Conservation (phyloP, 306 rosid genomes). For the Fragaria ananassa region DNA sequence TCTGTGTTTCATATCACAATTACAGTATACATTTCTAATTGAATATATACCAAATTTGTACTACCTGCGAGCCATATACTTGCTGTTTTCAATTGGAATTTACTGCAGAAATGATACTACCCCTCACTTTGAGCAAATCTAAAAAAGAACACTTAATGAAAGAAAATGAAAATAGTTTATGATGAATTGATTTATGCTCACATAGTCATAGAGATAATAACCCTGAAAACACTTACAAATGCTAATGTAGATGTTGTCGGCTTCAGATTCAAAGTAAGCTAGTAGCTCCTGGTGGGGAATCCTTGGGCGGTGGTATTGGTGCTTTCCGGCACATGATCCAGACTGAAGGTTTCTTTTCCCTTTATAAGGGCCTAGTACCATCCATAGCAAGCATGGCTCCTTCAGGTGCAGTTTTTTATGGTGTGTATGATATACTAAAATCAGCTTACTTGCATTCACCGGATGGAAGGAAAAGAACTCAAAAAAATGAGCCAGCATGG, state of each 20-base stretch:
- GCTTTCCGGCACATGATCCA: constrained; percentile 80
- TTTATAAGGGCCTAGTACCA: constrained; percentile 91
- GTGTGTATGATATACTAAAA: constrained; percentile 86
- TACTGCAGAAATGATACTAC: not conserved
- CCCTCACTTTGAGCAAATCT: constrained; percentile 3
- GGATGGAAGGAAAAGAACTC: constrained; percentile 74
- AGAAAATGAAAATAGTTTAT: not conserved
- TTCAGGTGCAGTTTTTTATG: constrained; percentile 90
- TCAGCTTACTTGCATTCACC: constrained; percentile 83
- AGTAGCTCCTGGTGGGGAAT: constrained; percentile 97
- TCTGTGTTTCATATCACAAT: not conserved
- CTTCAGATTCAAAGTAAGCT: constrained; percentile 84
- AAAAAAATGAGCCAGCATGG: constrained; percentile 60
- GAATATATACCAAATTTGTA: not conserved
- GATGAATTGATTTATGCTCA: constrained; percentile 2
- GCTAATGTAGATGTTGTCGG: constrained; percentile 8
- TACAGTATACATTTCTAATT: not conserved
- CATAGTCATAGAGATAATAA: not conserved
- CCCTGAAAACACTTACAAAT: constrained; percentile 9
- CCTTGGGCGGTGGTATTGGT: constrained; percentile 85
- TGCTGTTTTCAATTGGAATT: not conserved
- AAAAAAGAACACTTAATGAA: not conserved
- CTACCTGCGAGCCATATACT: not conserved
- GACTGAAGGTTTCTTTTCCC: constrained; percentile 89
- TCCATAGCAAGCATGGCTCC: constrained; percentile 97